These are phyloP conservation scores for Taphrina flavorubra DNA, from an alignment of 1,139 yeast species.

Conservation along the genomic window DNA sequence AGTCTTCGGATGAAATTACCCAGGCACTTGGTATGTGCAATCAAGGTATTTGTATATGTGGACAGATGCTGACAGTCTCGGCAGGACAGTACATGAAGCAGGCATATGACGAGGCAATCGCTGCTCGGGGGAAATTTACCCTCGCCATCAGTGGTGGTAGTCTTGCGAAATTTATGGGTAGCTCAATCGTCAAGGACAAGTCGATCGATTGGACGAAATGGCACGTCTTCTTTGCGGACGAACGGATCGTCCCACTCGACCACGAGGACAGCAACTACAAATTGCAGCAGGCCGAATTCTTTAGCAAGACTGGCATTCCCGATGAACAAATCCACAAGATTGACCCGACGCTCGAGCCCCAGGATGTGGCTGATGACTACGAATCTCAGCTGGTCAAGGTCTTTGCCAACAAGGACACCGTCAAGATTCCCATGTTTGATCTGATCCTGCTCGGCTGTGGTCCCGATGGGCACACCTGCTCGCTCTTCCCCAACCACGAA, in stretches of 20 bases:
- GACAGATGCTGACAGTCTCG: background rate
- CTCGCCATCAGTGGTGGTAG: conserved; percentile 95
- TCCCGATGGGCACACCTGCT: conserved; percentile 97
- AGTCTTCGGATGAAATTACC: conserved; percentile 36
- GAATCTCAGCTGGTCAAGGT: conserved; percentile 84
- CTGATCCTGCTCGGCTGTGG: conserved; percentile 91
- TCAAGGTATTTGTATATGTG: background rate
- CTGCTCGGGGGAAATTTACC: conserved; percentile 65
- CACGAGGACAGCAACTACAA: conserved; percentile 89
- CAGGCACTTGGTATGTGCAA: conserved; percentile 38
- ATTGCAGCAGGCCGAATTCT: conserved; percentile 77
- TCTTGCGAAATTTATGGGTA: conserved; percentile 77
- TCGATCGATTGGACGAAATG: conserved; percentile 85
- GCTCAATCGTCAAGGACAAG: conserved; percentile 68
- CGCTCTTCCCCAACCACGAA: conserved; percentile 90
- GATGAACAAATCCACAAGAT: conserved; percentile 80
- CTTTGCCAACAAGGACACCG: conserved; percentile 86
- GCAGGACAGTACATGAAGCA: conserved; percentile 78
- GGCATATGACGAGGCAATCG: conserved; percentile 73
- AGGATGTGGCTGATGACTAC: conserved; percentile 91
- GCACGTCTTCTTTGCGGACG: conserved; percentile 90
- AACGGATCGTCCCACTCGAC: conserved; percentile 87
- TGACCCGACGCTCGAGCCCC: conserved; percentile 82
- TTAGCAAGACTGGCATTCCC: conserved; percentile 63
- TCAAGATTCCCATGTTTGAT: conserved; percentile 93